Base-by-base conservation (phyloP, 2,329 filamentous ascomycete species). In the Ramichloridium luteum region DNA sequence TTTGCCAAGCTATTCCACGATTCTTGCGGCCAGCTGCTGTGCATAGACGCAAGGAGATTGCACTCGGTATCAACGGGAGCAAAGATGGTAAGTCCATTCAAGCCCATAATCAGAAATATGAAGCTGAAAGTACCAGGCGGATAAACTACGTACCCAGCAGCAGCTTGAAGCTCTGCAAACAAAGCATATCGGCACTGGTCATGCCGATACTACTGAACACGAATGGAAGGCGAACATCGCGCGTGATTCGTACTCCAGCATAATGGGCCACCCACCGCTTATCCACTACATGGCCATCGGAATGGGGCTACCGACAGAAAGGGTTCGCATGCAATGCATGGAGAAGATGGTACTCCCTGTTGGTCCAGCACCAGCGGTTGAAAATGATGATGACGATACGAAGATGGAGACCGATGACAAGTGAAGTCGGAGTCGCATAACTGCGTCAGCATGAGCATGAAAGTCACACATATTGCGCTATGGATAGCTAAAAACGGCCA, bases 201-300 rank as follows among this genome's bases (percentile, higher is more conserved):
- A 94, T 59, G 83, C 88, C 26, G 90, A 98, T 63, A 96, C 88
- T 10, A 93, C 85, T 15, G 92, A 84, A 58, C 90, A 90, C 76
- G 90, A 98, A 62, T 98, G 86, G 85, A 80, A 80, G 30, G 86
- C 81, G 38, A 98, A 96, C 64, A 88, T 96, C 54, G 74, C 85
- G 54, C 85, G 90, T 56, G 90, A 98, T 64, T 92, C 80, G 13
- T 86, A 88, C 55, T 74, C 85, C 13, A 85, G 77, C 41, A 86
- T 93, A 49, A 72, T 90, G 43, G 90, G 90, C 13, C 90, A 98
- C 55, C 81, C 85, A 11, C 80, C 85, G 5, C 68, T 94, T 38
- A 68, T 96, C 11, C 75, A 81, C 23, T 94, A 93, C 58, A 85
- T 94, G 67, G 72, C 81, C 12, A 75, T 96, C 30, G 88, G 86